Base-by-base conservation (phyloP, 768 basidiomycete species). In the Hemileccinum rubropunctum region DNA sequence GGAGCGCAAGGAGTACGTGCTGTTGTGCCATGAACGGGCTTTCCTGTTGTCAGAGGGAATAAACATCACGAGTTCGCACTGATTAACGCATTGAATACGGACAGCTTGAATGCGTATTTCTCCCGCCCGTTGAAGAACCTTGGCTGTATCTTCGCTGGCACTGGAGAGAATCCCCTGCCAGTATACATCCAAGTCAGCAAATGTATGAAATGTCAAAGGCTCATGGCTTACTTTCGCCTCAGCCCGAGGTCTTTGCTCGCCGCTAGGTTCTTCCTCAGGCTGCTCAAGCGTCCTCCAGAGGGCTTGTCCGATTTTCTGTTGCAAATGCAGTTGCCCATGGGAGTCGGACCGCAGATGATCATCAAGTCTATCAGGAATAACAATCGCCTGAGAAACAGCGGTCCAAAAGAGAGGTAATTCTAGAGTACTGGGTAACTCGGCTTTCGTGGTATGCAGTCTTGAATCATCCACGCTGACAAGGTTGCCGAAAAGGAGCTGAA, bases 341-440 rank as follows among this genome's bases (percentile, higher is more conserved):
- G 34, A 14, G 34, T 17, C 15, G 5, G 34, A 35, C 5, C 23
- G 23, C 23, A 35, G 34, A n/a, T 35, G 34, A 7, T 35, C 3
- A 10, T 35, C 34, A 35, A 35, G 34, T 35, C 14, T 6, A 35
- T n/a, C 34, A n/a, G 18, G 23, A 27, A 42, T 42, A 37, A 27
- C 13, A 12, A 41, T 45, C 15, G 44, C 43, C 42, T 28, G 41
- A 44, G 50, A 51, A 45, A 51, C 36, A 12, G 42, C 50, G 23
- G 35, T 36, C 50, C 50, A 51, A 32, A 51, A 45, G 23, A 51
- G 44, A 27, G 50, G 50, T 35, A 51, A 46, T 33, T 51, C 43
- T 3, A 51, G 42, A 12, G 42, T 30, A 23, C 15, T 45, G 14
- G 36, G 36, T 44, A 46, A 37, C 38, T 37, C 17, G 33, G 44